These are phyloP conservation scores for Ogataea methanolica DNA, from an alignment of 805 yeast species.

Conservation along the genomic window DNA sequence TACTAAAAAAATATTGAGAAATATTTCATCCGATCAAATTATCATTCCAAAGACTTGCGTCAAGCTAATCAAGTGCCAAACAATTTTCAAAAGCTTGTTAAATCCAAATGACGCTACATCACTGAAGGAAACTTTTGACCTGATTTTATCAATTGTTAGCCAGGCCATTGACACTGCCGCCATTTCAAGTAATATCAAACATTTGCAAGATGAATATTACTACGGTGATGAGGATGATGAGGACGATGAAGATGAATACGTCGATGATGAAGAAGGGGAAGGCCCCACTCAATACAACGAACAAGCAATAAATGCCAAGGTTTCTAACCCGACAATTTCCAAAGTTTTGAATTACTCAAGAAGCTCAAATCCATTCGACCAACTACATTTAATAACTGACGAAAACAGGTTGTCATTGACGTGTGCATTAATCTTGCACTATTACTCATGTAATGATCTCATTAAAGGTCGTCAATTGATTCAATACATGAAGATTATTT, in stretches of 20 bases:
- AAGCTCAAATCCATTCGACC: slow-evolving; percentile 7
- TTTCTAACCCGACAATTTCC: slow-evolving; percentile 8
- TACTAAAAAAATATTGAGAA: slow-evolving; percentile 6
- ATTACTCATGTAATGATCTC: slow-evolving; percentile 18
- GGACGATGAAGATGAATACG: slow-evolving; percentile 7
- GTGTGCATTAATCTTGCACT: slow-evolving; percentile 27
- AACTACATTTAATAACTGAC: slow-evolving; percentile 18
- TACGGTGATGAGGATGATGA: slow-evolving; percentile 1
- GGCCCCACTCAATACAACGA: background rate
- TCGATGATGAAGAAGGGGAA: slow-evolving; percentile 5
- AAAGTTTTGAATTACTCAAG: slow-evolving; percentile 14
- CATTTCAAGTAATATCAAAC: background rate
- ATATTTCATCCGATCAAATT: slow-evolving; percentile 11
- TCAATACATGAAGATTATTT: slow-evolving; percentile 18
- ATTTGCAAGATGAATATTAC: background rate
- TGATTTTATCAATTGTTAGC: slow-evolving; percentile 19
- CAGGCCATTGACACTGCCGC: slow-evolving; percentile 18
- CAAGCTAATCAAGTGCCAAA: slow-evolving; percentile 23
- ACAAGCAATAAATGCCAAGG: background rate
- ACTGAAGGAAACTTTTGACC: slow-evolving; percentile 21
- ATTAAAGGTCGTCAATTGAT: slow-evolving; percentile 21
- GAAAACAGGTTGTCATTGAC: slow-evolving; percentile 28
- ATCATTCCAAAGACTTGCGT: slow-evolving; percentile 24
- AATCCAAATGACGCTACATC: slow-evolving; percentile 18
- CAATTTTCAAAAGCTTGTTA: slow-evolving; percentile 25